Conservation (phyloP, 306 rosid species). For the Neltuma alba region DNA sequence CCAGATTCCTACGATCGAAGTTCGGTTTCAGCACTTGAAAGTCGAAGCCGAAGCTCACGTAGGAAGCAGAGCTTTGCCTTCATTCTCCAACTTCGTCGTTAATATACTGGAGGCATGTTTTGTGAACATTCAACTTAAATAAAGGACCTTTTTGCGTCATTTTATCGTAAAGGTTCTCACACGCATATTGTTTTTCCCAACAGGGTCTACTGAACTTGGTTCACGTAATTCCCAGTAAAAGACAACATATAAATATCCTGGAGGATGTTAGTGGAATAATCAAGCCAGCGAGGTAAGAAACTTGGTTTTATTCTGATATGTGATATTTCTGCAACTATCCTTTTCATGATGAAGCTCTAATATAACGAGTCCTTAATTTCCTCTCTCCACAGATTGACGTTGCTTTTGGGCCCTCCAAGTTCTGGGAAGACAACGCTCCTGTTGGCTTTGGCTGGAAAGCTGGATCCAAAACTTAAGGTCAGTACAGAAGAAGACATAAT, state of each 20-base stretch:
- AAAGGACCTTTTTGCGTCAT: conserved; percentile 3
- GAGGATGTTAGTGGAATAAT: conserved; percentile 75
- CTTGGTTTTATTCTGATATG: not conserved
- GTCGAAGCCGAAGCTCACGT: conserved; percentile 77
- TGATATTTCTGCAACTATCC: not conserved
- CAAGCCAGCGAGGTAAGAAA: conserved; percentile 70
- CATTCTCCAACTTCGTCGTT: conserved; percentile 60
- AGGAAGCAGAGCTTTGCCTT: conserved; percentile 77
- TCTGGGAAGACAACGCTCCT: conserved; percentile 83
- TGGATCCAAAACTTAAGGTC: conserved; percentile 62
- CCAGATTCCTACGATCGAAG: conserved; percentile 76
- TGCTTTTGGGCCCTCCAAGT: conserved; percentile 87
- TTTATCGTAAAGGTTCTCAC: conserved; percentile 17
- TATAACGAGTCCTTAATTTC: not conserved
- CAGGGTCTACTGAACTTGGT: conserved; percentile 47
- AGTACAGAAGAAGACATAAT: conserved; percentile 1
- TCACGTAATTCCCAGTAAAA: conserved; percentile 43
- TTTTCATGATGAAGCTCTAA: no score
- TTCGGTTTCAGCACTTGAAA: conserved; percentile 65
- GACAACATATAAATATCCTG: conserved; percentile 55
- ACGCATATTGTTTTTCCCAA: not conserved
- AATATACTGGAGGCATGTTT: conserved; percentile 57
- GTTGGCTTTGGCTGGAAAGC: conserved; percentile 71
- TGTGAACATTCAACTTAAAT: not conserved
- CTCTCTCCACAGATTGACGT: conserved; percentile 59